Conservation (phyloP, 2,329 filamentous ascomycete species). For the Lasiodiplodia sp. region DNA sequence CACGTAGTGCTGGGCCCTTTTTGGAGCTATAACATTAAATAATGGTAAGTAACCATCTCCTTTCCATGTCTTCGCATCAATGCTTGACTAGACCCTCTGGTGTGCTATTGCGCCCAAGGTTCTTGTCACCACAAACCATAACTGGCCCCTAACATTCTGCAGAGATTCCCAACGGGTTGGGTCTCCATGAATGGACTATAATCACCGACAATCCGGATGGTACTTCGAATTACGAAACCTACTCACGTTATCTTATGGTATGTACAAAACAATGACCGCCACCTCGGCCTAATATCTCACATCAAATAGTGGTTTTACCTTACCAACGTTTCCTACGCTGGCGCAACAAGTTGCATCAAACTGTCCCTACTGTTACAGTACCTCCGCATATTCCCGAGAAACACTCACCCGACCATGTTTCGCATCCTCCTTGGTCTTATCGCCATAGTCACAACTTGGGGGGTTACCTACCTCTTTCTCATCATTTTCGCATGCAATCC, state of each 20-base stretch:
- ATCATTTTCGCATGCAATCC: slow-evolving; percentile 43
- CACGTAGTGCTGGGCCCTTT: slow-evolving; percentile 35
- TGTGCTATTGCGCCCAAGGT: no score
- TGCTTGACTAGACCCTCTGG: not conserved
- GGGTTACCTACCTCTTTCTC: slow-evolving; percentile 41
- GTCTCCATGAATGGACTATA: slow-evolving; percentile 42
- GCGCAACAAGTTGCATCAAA: slow-evolving; percentile 45
- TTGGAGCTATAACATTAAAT: slow-evolving; percentile 42
- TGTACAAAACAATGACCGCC: not conserved
- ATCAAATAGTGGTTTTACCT: slow-evolving; percentile 40
- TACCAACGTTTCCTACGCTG: slow-evolving; percentile 42
- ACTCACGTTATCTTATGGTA: slow-evolving; percentile 42
- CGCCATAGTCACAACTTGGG: slow-evolving; percentile 39
- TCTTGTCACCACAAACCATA: no score
- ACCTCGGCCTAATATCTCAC: not conserved
- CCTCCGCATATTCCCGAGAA: slow-evolving; percentile 40
- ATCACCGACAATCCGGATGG: slow-evolving; percentile 15
- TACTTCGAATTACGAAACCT: slow-evolving; percentile 31
- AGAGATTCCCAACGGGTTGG: slow-evolving; percentile 45
- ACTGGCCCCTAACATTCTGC: slow-evolving; percentile 30
- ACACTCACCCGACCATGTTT: slow-evolving; percentile 34
- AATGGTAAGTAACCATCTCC: slow-evolving; percentile 37
- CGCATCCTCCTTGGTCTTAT: slow-evolving; percentile 37
- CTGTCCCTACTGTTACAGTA: slow-evolving; percentile 48
- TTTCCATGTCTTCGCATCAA: not conserved